Conservation (phyloP, 202 grass and related monocot genomes). For the Saccharum hybrid region DNA sequence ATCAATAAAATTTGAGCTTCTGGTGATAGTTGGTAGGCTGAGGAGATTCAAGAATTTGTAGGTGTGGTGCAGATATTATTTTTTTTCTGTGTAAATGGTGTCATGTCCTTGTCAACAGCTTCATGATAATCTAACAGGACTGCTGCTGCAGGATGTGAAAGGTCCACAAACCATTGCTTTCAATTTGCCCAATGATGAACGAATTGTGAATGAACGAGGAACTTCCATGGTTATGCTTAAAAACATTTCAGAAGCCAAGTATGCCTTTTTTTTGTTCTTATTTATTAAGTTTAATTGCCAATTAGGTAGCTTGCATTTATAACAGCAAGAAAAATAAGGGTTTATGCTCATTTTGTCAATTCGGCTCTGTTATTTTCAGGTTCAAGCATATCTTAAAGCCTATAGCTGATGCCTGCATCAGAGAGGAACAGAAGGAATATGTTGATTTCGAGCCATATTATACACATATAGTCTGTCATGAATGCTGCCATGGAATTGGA, state of each 20-base stretch:
- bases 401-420: constrained; percentile 87
- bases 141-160: constrained; percentile 86
- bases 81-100: too few species aligned
- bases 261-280: constrained; percentile 40
- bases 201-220: constrained; percentile 90
- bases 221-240: constrained; percentile 99
- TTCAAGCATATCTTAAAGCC: constrained; percentile 86
- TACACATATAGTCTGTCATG: constrained; percentile 96
- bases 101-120: background rate
- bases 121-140: constrained; percentile 35
- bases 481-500: constrained; percentile 98
- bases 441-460: constrained; percentile 93
- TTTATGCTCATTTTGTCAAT: constrained; percentile 41
- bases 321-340: background rate
- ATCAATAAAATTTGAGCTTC: background rate
- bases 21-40: background rate
- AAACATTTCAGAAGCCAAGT: constrained; percentile 99
- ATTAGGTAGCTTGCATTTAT: background rate
- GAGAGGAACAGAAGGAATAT: constrained; percentile 76
- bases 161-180: constrained; percentile 96
- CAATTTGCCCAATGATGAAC: constrained; percentile 98
- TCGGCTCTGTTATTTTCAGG: constrained; percentile 51
- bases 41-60: background rate
- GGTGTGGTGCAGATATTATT: background rate
- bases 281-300: constrained; percentile 4